These are phyloP conservation scores for Alternaria arborescens DNA, from an alignment of 2,329 filamentous ascomycete genomes.

Conservation along the genomic window DNA sequence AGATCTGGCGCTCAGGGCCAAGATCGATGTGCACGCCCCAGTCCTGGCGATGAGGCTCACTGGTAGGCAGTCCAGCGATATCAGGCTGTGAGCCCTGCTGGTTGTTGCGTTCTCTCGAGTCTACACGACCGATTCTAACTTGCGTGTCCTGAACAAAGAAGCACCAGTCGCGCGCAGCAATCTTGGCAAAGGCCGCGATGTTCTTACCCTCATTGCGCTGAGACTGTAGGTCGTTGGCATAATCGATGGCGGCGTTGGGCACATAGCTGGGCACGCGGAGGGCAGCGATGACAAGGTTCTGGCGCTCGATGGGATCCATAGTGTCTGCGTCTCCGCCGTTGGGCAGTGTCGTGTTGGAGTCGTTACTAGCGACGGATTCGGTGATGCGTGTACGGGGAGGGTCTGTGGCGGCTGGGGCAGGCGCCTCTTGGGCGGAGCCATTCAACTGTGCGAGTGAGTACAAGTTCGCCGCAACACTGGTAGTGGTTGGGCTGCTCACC, in stretches of 20 bases:
- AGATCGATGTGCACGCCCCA: slow-evolving; percentile 83
- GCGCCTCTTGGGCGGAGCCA: slow-evolving; percentile 35
- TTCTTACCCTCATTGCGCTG: slow-evolving; percentile 54
- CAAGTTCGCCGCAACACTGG: slow-evolving; percentile 8
- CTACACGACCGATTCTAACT: slow-evolving; percentile 75
- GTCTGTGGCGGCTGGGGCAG: slow-evolving; percentile 30
- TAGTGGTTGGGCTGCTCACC: slow-evolving; percentile 42
- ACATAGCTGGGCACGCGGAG: slow-evolving; percentile 57
- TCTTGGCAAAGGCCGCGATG: slow-evolving; percentile 77
- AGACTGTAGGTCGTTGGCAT: slow-evolving; percentile 61
- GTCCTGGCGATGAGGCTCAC: slow-evolving; percentile 37
- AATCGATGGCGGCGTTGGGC: slow-evolving; percentile 66
- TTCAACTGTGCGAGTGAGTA: slow-evolving; percentile 46
- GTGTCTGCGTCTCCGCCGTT: slow-evolving; percentile 45
- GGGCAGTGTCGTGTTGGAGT: slow-evolving; percentile 50
- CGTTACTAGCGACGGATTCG: slow-evolving; percentile 53
- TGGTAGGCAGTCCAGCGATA: slow-evolving; percentile 34
- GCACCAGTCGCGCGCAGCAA: slow-evolving; percentile 83
- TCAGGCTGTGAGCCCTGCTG: slow-evolving; percentile 40
- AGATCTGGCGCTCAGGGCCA: slow-evolving; percentile 61
- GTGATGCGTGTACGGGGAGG: slow-evolving; percentile 43
- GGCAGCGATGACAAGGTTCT: slow-evolving; percentile 50
- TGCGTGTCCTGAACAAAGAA: slow-evolving; percentile 81
- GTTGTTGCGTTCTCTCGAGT: slow-evolving; percentile 41
- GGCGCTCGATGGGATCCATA: slow-evolving; percentile 45